These are phyloP conservation scores for Trifolium subterraneum DNA, from an alignment of 306 rosid species.

Conservation along the genomic window DNA sequence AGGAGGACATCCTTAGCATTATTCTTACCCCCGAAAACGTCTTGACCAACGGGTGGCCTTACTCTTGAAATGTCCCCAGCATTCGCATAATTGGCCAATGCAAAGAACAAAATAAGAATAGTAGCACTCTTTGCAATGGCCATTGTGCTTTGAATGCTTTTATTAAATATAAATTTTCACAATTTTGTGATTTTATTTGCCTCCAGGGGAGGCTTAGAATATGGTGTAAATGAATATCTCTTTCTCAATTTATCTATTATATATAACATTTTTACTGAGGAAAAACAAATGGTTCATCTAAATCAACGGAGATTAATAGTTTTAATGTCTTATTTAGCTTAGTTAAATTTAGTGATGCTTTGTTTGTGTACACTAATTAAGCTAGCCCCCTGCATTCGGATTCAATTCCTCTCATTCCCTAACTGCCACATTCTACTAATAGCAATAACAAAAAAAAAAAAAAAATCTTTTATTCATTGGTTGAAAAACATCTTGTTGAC, in stretches of 20 bases:
- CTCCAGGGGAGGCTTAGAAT: constrained; percentile 53
- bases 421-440: constrained; percentile 27
- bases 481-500: neutral
- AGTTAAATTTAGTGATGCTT: constrained; percentile 36
- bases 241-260: constrained; percentile 27
- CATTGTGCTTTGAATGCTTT: constrained; percentile 46
- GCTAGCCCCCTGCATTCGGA: neutral
- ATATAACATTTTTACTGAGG: constrained; percentile 12
- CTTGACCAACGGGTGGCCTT: constrained; percentile 34
- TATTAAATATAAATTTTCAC: neutral
- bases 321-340: constrained; percentile 29
- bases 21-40: constrained; percentile 28
- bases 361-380: neutral
- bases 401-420: constrained; percentile 18
- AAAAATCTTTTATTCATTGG: neutral
- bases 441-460: neutral
- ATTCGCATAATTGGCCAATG: constrained; percentile 34
- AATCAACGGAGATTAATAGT: constrained; percentile 36
- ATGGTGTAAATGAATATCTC: constrained; percentile 36
- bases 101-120: constrained; percentile 40
- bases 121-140: constrained; percentile 41
- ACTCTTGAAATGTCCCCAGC: neutral
- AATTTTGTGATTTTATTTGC: constrained; percentile 23
- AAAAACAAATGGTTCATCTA: constrained; percentile 38
- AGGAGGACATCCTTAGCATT: constrained; percentile 37